Evolutionary conservation across 768 basidiomycete species (phyloP).

Genomic region (Asterophora parasitica): DNA sequence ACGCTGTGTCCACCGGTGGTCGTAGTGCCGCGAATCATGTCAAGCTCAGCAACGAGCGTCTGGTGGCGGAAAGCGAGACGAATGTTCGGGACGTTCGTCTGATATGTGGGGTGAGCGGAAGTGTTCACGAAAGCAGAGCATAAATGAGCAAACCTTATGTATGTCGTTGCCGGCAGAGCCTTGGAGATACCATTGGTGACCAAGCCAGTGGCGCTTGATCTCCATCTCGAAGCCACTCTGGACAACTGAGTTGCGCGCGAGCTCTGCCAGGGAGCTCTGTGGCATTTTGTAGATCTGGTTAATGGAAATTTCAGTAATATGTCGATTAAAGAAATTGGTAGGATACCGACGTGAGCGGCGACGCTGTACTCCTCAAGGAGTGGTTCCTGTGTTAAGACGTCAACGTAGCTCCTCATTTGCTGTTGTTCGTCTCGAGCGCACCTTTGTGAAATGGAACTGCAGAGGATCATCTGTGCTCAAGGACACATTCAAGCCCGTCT

Average conservation of each 20-base stretch:
- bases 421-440: no score
- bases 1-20: background rate
- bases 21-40: conserved; percentile 47
- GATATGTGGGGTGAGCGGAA: conserved; percentile 3
- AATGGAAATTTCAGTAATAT: background rate
- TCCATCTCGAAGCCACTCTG: conserved; percentile 99
- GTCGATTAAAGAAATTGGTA: background rate
- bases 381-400: conserved; percentile 59
- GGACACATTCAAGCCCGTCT: conserved; percentile 92
- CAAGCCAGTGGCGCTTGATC: conserved; percentile 93
- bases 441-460: conserved; percentile 99
- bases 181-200: conserved; percentile 88
- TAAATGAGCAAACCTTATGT: conserved; percentile 69
- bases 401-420: no score
- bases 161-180: conserved; percentile 95
- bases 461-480: conserved; percentile 93
- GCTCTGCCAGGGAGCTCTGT: conserved; percentile 89
- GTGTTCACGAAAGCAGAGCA: background rate
- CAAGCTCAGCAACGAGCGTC: conserved; percentile 83
- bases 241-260: conserved; percentile 95
- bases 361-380: conserved; percentile 96
- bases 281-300: conserved; percentile 91
- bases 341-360: conserved; percentile 77
- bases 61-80: conserved; percentile 88
- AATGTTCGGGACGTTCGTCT: conserved; percentile 97